These are phyloP conservation scores for Actinomortierella ambigua DNA, from an alignment of 371 early-diverging fungal species.

Conservation along the genomic window DNA sequence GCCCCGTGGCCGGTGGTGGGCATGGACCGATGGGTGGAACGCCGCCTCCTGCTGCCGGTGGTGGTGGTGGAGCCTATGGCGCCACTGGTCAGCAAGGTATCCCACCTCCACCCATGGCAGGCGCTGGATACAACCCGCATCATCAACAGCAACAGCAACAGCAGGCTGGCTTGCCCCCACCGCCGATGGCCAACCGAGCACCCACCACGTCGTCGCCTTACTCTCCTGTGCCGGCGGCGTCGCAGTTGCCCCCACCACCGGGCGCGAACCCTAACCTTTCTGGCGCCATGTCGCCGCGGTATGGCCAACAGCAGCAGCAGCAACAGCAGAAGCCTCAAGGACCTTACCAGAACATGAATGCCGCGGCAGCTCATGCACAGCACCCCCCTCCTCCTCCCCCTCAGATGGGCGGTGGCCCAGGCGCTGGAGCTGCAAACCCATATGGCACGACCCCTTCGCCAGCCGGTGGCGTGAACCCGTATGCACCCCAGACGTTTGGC, in stretches of 20 bases:
- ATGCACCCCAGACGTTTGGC: constrained; percentile 16
- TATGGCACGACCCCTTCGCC: constrained; percentile 14
- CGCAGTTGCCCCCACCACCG: constrained; percentile 45
- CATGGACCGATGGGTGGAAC: constrained; percentile 23
- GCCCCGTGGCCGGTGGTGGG: constrained; percentile 17
- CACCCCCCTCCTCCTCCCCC: constrained; percentile 19
- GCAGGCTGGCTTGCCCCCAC: constrained; percentile 12
- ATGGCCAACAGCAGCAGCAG: constrained; percentile 34
- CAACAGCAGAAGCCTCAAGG: constrained; percentile 21
- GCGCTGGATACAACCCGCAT: constrained; percentile 2
- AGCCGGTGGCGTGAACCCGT: constrained; percentile 9
- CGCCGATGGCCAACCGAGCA: constrained; percentile 4
- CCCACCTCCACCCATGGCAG: constrained; percentile 43
- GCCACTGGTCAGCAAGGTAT: constrained; percentile 2
- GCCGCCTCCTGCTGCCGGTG: constrained; percentile 34
- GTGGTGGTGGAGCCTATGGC: constrained; percentile 32
- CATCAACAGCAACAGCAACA: too few species aligned
- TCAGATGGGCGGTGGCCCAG: background rate
- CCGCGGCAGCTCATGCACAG: constrained; percentile 6
- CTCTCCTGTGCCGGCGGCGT: constrained; percentile 39
- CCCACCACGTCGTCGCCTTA: constrained; percentile 28
- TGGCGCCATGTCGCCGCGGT: constrained; percentile 43
- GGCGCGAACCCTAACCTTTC: constrained; percentile 9
- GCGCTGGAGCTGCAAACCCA: constrained; percentile 19
- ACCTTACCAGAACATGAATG: constrained; percentile 21